These are phyloP conservation scores for Hexamita inflata DNA, from an alignment of 208 protist genomes.

Conservation along the genomic window DNA sequence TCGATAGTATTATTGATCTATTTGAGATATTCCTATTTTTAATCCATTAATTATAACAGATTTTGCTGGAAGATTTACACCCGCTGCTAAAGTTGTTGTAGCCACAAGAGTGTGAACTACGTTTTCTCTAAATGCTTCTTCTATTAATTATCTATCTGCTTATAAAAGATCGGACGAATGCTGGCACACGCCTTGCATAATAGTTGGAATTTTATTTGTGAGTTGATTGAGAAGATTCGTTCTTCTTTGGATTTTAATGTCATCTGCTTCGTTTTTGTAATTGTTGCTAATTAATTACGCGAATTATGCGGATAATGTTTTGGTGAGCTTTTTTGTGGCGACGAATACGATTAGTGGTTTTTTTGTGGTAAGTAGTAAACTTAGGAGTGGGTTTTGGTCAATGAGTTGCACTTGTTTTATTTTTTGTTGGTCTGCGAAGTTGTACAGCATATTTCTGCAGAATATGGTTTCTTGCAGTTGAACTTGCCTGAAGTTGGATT, in stretches of 20 bases:
- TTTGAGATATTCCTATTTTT: not conserved
- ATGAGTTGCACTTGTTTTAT: not conserved
- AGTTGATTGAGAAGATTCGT: not conserved
- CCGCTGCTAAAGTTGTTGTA: constrained; percentile 8
- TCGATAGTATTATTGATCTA: not conserved
- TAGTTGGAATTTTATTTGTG: not conserved
- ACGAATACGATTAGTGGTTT: constrained; percentile 23
- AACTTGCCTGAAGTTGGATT: not conserved
- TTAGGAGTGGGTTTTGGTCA: not conserved
- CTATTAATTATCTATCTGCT: not conserved
- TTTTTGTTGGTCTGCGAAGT: not conserved
- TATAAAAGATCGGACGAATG: not conserved
- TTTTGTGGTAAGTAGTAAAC: not conserved
- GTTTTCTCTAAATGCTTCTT: not conserved
- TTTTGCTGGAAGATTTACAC: constrained; percentile 19
- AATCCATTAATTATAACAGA: constrained; percentile 2
- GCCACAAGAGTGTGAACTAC: constrained; percentile 13
- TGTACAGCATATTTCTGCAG: not conserved
- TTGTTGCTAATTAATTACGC: not conserved
- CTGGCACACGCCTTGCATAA: not conserved
- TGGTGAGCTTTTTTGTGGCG: not conserved
- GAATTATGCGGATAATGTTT: not conserved
- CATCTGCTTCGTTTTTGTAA: not conserved
- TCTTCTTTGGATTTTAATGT: not conserved
- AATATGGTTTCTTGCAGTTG: not conserved